Percentiles rank a stretch among this genome's conserved stretches.
phyloP scores from a whole-genome alignment of 2,329 filamentous ascomycete genomes.

The Trichoderma sp. region DNA sequence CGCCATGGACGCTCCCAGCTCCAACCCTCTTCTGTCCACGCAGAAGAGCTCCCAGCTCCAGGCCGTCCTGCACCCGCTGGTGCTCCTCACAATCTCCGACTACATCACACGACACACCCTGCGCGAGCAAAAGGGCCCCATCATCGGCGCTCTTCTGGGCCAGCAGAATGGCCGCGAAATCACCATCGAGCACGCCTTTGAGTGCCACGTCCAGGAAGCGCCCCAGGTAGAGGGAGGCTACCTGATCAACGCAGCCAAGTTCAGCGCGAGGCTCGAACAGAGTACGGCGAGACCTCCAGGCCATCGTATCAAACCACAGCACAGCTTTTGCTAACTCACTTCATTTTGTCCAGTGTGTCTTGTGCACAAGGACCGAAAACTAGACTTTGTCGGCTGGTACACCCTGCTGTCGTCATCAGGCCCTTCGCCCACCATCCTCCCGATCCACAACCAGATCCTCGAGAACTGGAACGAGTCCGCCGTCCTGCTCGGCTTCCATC shows the following conservation, averaged over 20 bases:
- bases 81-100: conserved; percentile 94
- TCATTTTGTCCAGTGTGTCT: conserved; percentile 68
- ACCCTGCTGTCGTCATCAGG: conserved; percentile 73
- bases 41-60: conserved; percentile 74
- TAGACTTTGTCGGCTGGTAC: conserved; percentile 93
- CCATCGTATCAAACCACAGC: conserved; percentile 5
- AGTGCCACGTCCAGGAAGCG: conserved; percentile 63
- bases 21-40: conserved; percentile 64
- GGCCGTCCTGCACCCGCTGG: conserved; percentile 86
- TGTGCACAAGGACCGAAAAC: conserved; percentile 80
- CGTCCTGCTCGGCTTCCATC: conserved; percentile 86
- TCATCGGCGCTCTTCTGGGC: conserved; percentile 86
- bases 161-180: conserved; percentile 89
- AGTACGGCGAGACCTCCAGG: conserved; percentile 59
- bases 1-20: conserved; percentile 51
- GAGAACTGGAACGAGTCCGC: conserved; percentile 78
- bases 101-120: conserved; percentile 91
- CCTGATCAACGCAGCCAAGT: conserved; percentile 70
- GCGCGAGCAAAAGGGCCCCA: conserved; percentile 71
- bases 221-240: conserved; percentile 57
- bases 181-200: conserved; percentile 91
- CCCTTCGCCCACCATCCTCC: conserved; percentile 68
- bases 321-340: not conserved
- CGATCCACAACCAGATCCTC: conserved; percentile 78
- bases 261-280: conserved; percentile 76